A percentile compares a stretch with the other conserved stretches of the same genome.
These are phyloP conservation scores for Pythium chondricola DNA, from an alignment of 352 stramenopile species.

Conservation along the genomic window DNA sequence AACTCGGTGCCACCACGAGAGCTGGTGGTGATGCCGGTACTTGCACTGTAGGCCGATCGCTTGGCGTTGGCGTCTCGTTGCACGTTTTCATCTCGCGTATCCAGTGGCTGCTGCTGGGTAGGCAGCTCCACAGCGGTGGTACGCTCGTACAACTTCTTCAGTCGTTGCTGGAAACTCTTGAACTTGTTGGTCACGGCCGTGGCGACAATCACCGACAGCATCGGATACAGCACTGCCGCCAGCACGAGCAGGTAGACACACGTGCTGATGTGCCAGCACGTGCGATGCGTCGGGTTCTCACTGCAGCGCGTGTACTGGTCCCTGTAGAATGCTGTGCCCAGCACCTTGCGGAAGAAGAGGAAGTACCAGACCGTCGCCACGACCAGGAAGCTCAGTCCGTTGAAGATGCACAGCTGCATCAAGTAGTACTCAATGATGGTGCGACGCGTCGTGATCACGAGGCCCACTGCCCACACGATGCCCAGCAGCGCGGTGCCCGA, in stretches of 20 bases:
- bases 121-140: slow-evolving; percentile 44
- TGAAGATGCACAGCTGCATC: slow-evolving; percentile 64
- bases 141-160: slow-evolving; percentile 45
- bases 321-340: slow-evolving; percentile 74
- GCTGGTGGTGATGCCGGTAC: neutral
- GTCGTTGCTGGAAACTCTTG: slow-evolving; percentile 29
- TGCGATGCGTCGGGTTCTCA: slow-evolving; percentile 43
- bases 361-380: slow-evolving; percentile 62
- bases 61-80: neutral
- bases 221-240: slow-evolving; percentile 46
- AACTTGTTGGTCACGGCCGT: slow-evolving; percentile 61
- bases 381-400: slow-evolving; percentile 38
- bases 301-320: slow-evolving; percentile 72
- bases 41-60: neutral
- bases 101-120: slow-evolving; percentile 29
- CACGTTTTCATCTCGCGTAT: slow-evolving; percentile 16
- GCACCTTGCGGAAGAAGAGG: slow-evolving; percentile 48
- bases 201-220: slow-evolving; percentile 57
- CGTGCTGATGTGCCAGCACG: slow-evolving; percentile 64
- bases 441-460: slow-evolving; percentile 44
- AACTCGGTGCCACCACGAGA: slow-evolving; percentile 21
- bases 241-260: slow-evolving; percentile 54
- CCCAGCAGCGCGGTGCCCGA: slow-evolving; percentile 40
- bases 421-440: slow-evolving; percentile 66
- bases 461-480: slow-evolving; percentile 39